Base-by-base conservation (phyloP, 139 green algal genomes). In the Trebouxia sp. region DNA sequence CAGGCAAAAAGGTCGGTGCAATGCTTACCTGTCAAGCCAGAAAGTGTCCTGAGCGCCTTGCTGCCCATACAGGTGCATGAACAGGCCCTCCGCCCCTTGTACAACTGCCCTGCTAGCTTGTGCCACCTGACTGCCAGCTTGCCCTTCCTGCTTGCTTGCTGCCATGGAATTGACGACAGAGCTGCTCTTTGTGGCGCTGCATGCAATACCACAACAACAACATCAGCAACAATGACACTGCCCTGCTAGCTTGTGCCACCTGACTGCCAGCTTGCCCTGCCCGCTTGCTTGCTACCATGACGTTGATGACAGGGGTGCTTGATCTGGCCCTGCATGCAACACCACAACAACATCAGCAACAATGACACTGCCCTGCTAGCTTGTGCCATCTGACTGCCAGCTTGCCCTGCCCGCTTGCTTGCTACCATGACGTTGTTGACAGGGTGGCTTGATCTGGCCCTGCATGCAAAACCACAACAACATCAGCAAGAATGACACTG, bases 1-100 rank as follows among this genome's bases (percentile, higher is more conserved):
- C n/a, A n/a, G n/a, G n/a, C n/a, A n/a, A n/a, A n/a, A n/a, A n/a
- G n/a, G n/a, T n/a, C n/a, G n/a, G n/a, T n/a, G n/a, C n/a, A n/a
- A n/a, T n/a, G n/a, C n/a, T n/a, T n/a, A 93, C 88, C 91, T 97
- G 89, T 98, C 95, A 22, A 98, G 88, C 95, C 95, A 98, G 78
- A 97, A 98, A 8, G 88, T 90, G 89, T 98, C 88, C 2, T 70
- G 58, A 38, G 50, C 83, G 37, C 42, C 45, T 3, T 65, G 17
- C 0, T 28, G n/a, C 51, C 76, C 87, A 83, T 83, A 87, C 20
- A 91, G 83, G 5, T 55, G 42, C 78, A 39, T 76, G 76, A 88
- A 89, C 14, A 89, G 66, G 50, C 20, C 39, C 22, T 87, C 78
- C 1, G 66, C 69, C 26, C 74, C 76, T 56, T 51, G 0, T 30